Percentiles rank a stretch among this genome's conserved stretches.
phyloP scores from a whole-genome alignment of 345 rosid genomes.

The Turritis glabra region DNA sequence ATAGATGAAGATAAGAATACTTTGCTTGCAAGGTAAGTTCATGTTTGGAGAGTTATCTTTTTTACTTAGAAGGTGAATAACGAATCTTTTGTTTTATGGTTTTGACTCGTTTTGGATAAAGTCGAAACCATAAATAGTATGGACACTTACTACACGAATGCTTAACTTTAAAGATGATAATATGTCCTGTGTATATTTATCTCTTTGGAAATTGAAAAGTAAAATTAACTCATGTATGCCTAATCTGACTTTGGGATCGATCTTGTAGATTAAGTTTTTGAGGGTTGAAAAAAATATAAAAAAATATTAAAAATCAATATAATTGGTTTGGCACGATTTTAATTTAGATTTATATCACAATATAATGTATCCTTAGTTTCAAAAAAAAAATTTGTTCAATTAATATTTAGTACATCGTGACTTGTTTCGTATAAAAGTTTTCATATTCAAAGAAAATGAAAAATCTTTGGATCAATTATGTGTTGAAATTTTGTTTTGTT shows the following conservation, averaged over 20 bases:
- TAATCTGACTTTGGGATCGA: neutral
- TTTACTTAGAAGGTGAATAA: conserved; percentile 37
- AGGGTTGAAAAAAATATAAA: neutral
- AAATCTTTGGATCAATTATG: neutral
- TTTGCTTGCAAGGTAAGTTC: conserved; percentile 45
- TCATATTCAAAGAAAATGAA: no score
- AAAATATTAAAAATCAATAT: neutral
- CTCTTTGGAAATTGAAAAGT: neutral
- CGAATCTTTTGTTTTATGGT: conserved; percentile 35
- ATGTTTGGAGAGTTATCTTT: conserved; percentile 35
- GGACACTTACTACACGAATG: conserved; percentile 32
- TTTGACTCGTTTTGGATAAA: conserved; percentile 20
- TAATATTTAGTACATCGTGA: neutral
- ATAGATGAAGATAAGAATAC: conserved; percentile 34
- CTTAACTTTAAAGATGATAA: conserved; percentile 27
- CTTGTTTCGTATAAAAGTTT: neutral
- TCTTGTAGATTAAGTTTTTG: neutral
- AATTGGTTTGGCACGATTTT: neutral
- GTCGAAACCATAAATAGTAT: conserved; percentile 3
- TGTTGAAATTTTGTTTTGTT: neutral
- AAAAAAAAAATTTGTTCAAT: neutral
- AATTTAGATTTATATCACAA: neutral
- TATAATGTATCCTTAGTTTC: neutral
- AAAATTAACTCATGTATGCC: neutral
- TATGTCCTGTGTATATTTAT: neutral